Evolutionary conservation across 768 basidiomycete species (phyloP), one percentile per base, ranked within the genome.

Genomic region (Bullera alba): DNA sequence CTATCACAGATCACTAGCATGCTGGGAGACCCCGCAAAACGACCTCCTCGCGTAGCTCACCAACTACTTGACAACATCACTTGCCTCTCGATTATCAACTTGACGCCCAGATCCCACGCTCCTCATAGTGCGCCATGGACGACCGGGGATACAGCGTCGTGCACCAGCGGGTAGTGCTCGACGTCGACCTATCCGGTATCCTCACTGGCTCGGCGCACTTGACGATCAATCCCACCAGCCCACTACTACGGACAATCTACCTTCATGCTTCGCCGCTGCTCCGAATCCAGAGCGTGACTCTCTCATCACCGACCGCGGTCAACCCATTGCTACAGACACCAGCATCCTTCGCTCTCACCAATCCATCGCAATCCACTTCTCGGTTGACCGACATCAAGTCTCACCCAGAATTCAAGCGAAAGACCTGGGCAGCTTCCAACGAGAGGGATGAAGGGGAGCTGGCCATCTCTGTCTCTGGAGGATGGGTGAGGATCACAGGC

Each of bases 381-480:
- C 77, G 81, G 10, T 46, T 51, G 15, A 78, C 80, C 58, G 88
- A 95, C 69, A 83, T 86, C 51, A 87, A 91, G 64, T 79, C 81
- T 48, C 90, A 93, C 74, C 87, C 90, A 5, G 95, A 95, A 68
- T 77, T 92, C 52, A 97, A 95, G 77, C 80, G 95, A 51, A 85
- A 84, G 74, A 73, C 95, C 34, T 97, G 91, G 75, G 81, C 88
- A 0, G 88, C 93, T 0, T 77, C 91, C 45, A 81, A 88, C 54
- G 95, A 97, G 65, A 80, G 83, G 36, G 90, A 93, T 58, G 90
- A 96, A 70, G 95, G 93, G 51, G 95, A 97, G 73, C 70, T 99
- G 27, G 88, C 89, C 4, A 88, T 99, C 61, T 80, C 83, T 10
- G 82, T 97, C n/a, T 63, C 67, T 17, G 69, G 69, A 23, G 71